Conservation (phyloP, 805 yeast species). For the Schwanniomyces pseudopolymorphus region DNA sequence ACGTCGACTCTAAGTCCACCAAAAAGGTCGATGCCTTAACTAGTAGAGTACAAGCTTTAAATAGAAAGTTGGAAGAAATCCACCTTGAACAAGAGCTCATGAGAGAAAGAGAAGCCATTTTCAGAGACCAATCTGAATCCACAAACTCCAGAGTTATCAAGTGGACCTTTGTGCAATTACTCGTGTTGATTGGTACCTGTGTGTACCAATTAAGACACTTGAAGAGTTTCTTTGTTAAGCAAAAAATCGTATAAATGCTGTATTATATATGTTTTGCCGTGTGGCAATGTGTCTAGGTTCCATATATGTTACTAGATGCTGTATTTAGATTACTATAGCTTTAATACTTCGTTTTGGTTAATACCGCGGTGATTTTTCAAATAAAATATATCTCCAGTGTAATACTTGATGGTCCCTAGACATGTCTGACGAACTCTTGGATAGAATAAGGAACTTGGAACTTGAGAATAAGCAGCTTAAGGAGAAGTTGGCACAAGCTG, state of each 20-base stretch:
- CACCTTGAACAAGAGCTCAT: conserved; percentile 49
- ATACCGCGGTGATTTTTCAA: neutral
- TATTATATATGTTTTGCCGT: neutral
- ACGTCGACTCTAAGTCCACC: conserved; percentile 62
- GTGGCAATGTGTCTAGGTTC: neutral
- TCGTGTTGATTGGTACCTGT: conserved; percentile 68
- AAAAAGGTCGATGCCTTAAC: conserved; percentile 49
- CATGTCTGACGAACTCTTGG: conserved; percentile 19
- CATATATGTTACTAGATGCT: neutral
- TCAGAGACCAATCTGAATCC: conserved; percentile 74
- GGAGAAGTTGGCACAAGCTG: neutral
- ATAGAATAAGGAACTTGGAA: conserved; percentile 17
- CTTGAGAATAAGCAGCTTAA: conserved; percentile 14
- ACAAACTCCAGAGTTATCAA: conserved; percentile 71
- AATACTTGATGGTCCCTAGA: neutral
- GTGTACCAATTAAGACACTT: conserved; percentile 75
- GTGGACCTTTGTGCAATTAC: conserved; percentile 73
- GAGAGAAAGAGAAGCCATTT: conserved; percentile 73
- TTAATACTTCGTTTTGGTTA: neutral
- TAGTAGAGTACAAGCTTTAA: conserved; percentile 34
- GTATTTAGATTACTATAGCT: neutral
- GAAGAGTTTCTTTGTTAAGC: conserved; percentile 81
- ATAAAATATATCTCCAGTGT: neutral
- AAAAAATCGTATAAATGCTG: conserved; percentile 63
- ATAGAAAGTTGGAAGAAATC: conserved; percentile 39